Base-by-base conservation (phyloP, 202 grass and related monocot species). In the Panicum virgatum region DNA sequence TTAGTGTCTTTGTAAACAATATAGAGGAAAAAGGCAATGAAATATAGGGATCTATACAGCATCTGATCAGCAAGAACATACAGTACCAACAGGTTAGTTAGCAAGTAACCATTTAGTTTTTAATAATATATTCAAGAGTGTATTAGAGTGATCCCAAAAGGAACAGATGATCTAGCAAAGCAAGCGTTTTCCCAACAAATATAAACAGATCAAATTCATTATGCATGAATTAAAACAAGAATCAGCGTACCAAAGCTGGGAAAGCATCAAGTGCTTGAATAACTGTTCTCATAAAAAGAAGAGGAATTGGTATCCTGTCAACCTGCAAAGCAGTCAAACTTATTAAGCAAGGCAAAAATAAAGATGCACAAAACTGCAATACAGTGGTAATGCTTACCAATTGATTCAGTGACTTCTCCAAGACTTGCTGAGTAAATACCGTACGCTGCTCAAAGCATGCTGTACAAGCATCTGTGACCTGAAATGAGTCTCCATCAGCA, bases 191-290 rank as follows among this genome's bases (percentile, higher is more conserved):
- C 53, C 14, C n/a, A 45, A 58, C 25, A 76, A 78, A 57, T 39
- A 84, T 39, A 86, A 89, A 42, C 37, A 86, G 19, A 80, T 85
- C 25, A 37, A 81, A 66, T 86, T 70, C 27, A 36, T 38, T 72
- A 16, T 22, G 5, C 50, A 80, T 52, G 67, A 75, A 77, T 73
- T 47, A 62, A 71, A 63, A 86, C 54, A 16, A 86, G 37, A 32
- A 69, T 70, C 38, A 70, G 45, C 78, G 11, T 94, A 99, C 93
- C 96, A 96, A 83, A 86, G 93, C 64, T 65, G 96, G 96, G 80
- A 99, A 99, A 56, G 96, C 91, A 92, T 93, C 96, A 26, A 99
- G 90, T 19, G 96, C 88, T 96, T 99, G 96, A 90, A 99, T 99
- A 71, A 89, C 81, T 77, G 96, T 99, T 86, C 96, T 96, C 92